Conservation (phyloP, 257 asterid genomes). For the Gardenia jasminoides region DNA sequence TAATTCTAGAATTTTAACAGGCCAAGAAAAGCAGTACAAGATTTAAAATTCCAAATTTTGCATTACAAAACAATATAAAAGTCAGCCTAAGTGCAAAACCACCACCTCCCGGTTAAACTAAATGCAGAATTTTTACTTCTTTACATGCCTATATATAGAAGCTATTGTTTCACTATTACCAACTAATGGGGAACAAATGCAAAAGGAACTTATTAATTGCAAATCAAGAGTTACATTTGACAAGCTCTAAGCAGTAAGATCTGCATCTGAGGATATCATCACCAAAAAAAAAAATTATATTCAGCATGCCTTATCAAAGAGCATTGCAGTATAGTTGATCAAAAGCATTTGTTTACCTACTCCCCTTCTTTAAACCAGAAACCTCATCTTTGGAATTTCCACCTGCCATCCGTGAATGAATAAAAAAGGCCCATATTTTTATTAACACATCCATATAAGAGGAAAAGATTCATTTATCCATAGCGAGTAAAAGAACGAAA, state of each 20-base stretch:
- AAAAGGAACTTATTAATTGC: neutral
- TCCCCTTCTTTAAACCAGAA: conserved; percentile 99
- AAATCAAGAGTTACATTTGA: conserved; percentile 24
- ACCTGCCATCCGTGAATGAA: conserved; percentile 99
- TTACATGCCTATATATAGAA: neutral
- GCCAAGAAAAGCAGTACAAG: neutral
- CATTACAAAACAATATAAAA: too few relatives aligned
- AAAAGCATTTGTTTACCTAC: conserved; percentile 98
- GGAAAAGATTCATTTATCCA: conserved; percentile 61
- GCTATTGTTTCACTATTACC: neutral
- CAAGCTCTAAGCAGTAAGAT: conserved; percentile 36
- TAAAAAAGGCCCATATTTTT: conserved; percentile 93
- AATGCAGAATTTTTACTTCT: neutral
- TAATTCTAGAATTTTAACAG: neutral
- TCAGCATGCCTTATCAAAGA: conserved; percentile 48
- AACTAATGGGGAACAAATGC: neutral
- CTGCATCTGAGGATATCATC: conserved; percentile 35
- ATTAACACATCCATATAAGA: conserved; percentile 69
- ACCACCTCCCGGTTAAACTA: neutral
- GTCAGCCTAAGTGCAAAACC: neutral
- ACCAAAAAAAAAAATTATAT: conserved; percentile 27
- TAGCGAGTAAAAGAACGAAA: conserved; percentile 24
- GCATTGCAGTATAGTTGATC: conserved; percentile 65
- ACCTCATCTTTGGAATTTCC: conserved; percentile 99
- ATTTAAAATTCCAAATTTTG: too few relatives aligned